phyloP scores from a whole-genome alignment of 1,139 yeast species.

The Geotrichum carabidarum region DNA sequence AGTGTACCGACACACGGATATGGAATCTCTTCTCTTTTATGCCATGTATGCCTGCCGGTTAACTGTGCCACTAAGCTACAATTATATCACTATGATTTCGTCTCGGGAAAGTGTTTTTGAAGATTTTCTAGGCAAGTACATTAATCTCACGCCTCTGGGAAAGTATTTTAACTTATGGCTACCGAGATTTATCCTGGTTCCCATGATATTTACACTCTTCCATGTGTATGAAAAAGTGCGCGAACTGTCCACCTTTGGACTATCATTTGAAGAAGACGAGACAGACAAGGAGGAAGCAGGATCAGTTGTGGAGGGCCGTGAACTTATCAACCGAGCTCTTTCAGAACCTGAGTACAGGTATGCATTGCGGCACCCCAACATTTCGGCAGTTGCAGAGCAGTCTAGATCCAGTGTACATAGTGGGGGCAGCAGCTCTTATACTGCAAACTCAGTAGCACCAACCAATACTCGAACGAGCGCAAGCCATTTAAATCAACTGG shows the following conservation, averaged over 20 bases:
- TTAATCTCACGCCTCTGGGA: conserved; percentile 71
- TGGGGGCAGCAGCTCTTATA: conserved; percentile 1
- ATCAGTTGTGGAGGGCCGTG: conserved; percentile 37
- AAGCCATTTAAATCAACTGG: background rate
- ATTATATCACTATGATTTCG: conserved; percentile 63
- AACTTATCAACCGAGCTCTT: conserved; percentile 36
- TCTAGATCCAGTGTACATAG: background rate
- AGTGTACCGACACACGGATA: conserved; percentile 62
- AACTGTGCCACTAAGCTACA: conserved; percentile 76
- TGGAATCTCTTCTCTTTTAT: conserved; percentile 69
- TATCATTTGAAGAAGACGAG: conserved; percentile 39
- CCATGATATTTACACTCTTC: conserved; percentile 58
- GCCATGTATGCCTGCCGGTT: conserved; percentile 76
- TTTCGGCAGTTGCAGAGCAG: conserved; percentile 1
- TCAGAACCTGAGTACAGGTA: conserved; percentile 31
- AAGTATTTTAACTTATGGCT: conserved; percentile 66
- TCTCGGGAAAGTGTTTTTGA: conserved; percentile 44
- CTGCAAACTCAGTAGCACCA: background rate
- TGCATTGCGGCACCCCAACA: conserved; percentile 23
- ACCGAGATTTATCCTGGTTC: conserved; percentile 67
- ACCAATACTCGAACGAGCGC: background rate
- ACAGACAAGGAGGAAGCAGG: conserved; percentile 7
- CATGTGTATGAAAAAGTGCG: conserved; percentile 62
- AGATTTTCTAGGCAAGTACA: conserved; percentile 65
- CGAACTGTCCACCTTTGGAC: conserved; percentile 49